Conservation (phyloP, 2,329 filamentous ascomycete genomes). For the Berkeleyomyces rouxiae region DNA sequence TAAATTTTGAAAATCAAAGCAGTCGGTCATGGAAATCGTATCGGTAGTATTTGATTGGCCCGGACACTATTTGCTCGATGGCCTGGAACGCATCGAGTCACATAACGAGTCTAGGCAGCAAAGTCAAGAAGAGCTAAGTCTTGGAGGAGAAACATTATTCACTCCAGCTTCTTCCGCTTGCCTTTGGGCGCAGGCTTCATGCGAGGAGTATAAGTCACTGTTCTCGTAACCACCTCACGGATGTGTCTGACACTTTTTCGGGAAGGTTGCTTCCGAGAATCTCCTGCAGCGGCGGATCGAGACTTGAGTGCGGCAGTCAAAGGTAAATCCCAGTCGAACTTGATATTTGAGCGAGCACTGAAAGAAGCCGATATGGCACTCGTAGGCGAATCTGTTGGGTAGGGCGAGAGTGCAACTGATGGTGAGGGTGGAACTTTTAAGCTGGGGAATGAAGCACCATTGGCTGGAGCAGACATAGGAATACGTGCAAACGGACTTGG, state of each 20-base stretch:
- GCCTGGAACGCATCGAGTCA: conserved; percentile 7
- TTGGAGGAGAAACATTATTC: conserved; percentile 10
- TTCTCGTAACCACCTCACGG: conserved; percentile 82
- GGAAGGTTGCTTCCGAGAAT: conserved; percentile 35
- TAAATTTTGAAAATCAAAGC: background rate
- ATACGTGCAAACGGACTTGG: conserved; percentile 35
- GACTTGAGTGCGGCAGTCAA: conserved; percentile 29
- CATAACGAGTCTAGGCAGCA: background rate
- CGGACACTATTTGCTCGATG: background rate
- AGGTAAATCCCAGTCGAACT: conserved; percentile 63
- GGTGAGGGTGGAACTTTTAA: conserved; percentile 67
- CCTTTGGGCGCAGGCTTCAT: conserved; percentile 84
- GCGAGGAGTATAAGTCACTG: conserved; percentile 73
- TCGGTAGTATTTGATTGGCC: background rate
- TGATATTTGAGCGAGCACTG: conserved; percentile 49
- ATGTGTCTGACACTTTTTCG: conserved; percentile 54
- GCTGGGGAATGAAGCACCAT: conserved; percentile 45
- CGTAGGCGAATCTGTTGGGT: conserved; percentile 44
- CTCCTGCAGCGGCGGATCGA: conserved; percentile 36
- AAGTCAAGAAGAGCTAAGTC: background rate
- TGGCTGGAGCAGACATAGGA: conserved; percentile 43
- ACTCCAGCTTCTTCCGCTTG: conserved; percentile 64
- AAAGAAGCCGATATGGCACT: conserved; percentile 59
- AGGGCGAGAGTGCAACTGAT: conserved; percentile 36
- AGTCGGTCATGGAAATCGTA: conserved; percentile 8